Conservation (phyloP, 2,329 filamentous ascomycete species). For the Pestalotiopsis sp. region DNA sequence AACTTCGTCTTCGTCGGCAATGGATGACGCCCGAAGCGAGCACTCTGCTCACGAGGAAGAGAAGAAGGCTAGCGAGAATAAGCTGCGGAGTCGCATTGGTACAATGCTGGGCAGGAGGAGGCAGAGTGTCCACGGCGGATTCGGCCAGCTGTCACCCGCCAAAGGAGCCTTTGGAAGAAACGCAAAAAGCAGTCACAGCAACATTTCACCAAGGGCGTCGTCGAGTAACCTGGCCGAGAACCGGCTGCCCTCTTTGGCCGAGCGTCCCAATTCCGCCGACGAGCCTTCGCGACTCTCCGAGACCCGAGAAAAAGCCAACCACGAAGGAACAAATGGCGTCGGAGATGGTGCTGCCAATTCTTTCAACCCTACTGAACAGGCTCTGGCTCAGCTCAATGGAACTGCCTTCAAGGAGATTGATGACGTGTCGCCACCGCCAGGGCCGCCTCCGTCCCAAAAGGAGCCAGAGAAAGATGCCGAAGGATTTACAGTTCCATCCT, state of each 20-base stretch:
- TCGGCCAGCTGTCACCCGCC: conserved; percentile 57
- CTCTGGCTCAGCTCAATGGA: conserved; percentile 50
- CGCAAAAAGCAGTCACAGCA: conserved; percentile 65
- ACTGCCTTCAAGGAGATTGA: conserved; percentile 47
- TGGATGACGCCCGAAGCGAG: conserved; percentile 47
- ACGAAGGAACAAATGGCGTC: conserved; percentile 49
- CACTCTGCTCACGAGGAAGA: conserved; percentile 46
- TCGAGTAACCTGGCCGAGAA: conserved; percentile 61
- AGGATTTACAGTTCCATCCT: conserved; percentile 74
- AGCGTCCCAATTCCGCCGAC: conserved; percentile 51
- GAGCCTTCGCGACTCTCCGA: conserved; percentile 32
- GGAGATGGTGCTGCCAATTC: conserved; percentile 38
- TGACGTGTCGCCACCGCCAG: conserved; percentile 54
- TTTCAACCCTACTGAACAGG: conserved; percentile 33
- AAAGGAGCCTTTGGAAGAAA: conserved; percentile 65
- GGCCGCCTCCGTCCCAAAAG: conserved; percentile 51
- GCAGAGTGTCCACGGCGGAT: conserved; percentile 68
- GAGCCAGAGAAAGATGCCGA: conserved; percentile 67
- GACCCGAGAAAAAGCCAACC: conserved; percentile 34
- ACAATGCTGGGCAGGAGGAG: conserved; percentile 70
- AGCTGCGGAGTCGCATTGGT: conserved; percentile 65
- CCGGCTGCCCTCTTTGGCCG: conserved; percentile 59
- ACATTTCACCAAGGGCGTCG: conserved; percentile 60
- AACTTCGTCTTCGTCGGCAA: background rate
- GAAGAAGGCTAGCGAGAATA: conserved; percentile 52